Evolutionary conservation across 2,329 filamentous ascomycete species (phyloP).

Genomic region (Stachybotrys chartarum): DNA sequence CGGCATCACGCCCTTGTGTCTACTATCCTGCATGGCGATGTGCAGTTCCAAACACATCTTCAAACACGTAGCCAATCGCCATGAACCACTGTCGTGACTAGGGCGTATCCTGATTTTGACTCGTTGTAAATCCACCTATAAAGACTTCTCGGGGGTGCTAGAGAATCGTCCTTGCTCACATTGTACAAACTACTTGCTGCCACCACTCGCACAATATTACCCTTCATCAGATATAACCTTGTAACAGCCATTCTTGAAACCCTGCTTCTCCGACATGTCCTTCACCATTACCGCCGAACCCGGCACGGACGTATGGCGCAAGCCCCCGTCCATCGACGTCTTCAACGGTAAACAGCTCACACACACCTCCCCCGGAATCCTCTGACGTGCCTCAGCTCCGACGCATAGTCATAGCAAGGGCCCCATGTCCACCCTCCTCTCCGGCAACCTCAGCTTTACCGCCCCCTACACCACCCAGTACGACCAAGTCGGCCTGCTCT

Average conservation of each 20-base stretch:
- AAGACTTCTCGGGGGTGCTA: no score
- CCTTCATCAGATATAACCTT: no score
- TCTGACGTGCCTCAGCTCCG: slow-evolving; percentile 15
- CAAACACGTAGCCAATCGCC: no score
- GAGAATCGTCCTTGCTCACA: no score
- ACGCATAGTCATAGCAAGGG: slow-evolving; percentile 24
- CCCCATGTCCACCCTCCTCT: slow-evolving; percentile 51
- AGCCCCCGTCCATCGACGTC: slow-evolving; percentile 56
- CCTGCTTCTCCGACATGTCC: background rate
- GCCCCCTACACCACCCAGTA: slow-evolving; percentile 43
- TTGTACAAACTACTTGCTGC: no score
- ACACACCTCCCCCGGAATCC: background rate
- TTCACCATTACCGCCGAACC: slow-evolving; percentile 51
- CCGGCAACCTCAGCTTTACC: slow-evolving; percentile 54
- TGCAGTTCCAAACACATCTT: no score
- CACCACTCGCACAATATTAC: no score
- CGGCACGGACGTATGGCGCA: slow-evolving; percentile 71
- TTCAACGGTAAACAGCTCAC: slow-evolving; percentile 47
- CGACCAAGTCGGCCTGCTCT: slow-evolving; percentile 29
- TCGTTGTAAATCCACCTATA: no score
- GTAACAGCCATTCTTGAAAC: background rate
- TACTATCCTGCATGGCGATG: no score
- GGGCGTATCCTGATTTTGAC: no score
- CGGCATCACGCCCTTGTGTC: no score
- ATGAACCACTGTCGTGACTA: no score